Conservation (phyloP, 1,284 basidiomycete genomes). For the Lentinus polychrous region DNA sequence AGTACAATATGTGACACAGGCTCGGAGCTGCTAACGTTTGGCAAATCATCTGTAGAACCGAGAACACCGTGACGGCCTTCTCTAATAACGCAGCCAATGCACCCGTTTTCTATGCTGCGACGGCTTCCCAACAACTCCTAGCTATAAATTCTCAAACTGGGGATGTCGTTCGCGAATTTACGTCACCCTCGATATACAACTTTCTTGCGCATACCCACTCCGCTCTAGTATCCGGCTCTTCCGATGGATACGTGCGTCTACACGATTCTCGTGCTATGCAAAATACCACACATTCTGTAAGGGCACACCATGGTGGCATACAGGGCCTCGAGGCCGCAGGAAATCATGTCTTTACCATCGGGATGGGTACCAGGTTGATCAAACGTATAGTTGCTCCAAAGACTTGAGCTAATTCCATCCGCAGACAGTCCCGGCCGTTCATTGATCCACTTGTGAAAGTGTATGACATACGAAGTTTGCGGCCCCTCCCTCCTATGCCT, state of each 20-base stretch:
- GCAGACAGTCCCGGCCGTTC: slow-evolving; percentile 80
- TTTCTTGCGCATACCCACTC: slow-evolving; percentile 54
- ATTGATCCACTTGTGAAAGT: slow-evolving; percentile 92
- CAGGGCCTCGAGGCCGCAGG: slow-evolving; percentile 78
- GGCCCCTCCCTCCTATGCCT: slow-evolving; percentile 74
- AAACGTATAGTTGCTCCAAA: slow-evolving; percentile 3
- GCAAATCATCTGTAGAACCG: slow-evolving; percentile 25
- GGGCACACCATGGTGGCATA: slow-evolving; percentile 77
- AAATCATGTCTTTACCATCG: slow-evolving; percentile 80
- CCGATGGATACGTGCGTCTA: slow-evolving; percentile 79
- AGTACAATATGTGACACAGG: slow-evolving; percentile 15
- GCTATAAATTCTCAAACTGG: slow-evolving; percentile 75
- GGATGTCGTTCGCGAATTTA: slow-evolving; percentile 51
- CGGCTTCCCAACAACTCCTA: slow-evolving; percentile 56
- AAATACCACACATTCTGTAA: slow-evolving; percentile 44
- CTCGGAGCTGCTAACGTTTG: slow-evolving; percentile 2
- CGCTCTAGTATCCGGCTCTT: slow-evolving; percentile 67
- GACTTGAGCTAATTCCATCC: slow-evolving; percentile 4
- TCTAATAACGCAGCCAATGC: slow-evolving; percentile 47
- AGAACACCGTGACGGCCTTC: slow-evolving; percentile 48
- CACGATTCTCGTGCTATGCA: slow-evolving; percentile 70
- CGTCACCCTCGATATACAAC: slow-evolving; percentile 50
- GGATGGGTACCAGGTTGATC: slow-evolving; percentile 74
- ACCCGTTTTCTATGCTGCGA: slow-evolving; percentile 57
- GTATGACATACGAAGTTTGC: slow-evolving; percentile 83